These are phyloP conservation scores for Hortiboletus campestris DNA, from an alignment of 768 basidiomycete genomes.

Conservation along the genomic window DNA sequence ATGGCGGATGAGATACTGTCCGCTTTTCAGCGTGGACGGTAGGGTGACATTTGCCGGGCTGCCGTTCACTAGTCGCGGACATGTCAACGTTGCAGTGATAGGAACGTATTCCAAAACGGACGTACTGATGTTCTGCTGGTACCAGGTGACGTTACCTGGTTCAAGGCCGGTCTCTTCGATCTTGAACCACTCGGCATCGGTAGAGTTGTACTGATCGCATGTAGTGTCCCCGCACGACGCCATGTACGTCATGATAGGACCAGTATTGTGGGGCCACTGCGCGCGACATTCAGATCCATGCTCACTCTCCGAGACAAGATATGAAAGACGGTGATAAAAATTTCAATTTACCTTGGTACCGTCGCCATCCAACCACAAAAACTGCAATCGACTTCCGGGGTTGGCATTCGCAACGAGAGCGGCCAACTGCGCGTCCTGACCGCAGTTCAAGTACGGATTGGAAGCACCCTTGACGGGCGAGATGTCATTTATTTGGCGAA, in stretches of 20 bases:
- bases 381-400: conserved; percentile 53
- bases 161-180: conserved; percentile 52
- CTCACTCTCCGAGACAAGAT: background rate
- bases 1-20: conserved; percentile 74
- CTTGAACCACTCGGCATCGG: conserved; percentile 72
- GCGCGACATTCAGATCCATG: background rate
- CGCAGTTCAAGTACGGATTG: conserved; percentile 61
- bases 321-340: background rate
- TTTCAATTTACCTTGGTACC: conserved; percentile 36
- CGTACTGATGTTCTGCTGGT: conserved; percentile 53
- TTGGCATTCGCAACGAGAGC: conserved; percentile 51
- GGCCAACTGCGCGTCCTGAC: conserved; percentile 50
- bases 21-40: conserved; percentile 55
- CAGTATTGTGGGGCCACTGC: conserved; percentile 57
- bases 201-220: conserved; percentile 60
- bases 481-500: conserved; percentile 44
- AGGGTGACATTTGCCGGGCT: conserved; percentile 40
- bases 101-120: background rate
- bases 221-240: conserved; percentile 54
- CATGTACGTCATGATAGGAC: conserved; percentile 76
- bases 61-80: conserved; percentile 37
- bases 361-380: conserved; percentile 55
- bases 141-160: conserved; percentile 42
- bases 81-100: background rate
- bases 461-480: conserved; percentile 54